phyloP scores from a whole-genome alignment of 345 rosid genomes.

The Salix caprea region DNA sequence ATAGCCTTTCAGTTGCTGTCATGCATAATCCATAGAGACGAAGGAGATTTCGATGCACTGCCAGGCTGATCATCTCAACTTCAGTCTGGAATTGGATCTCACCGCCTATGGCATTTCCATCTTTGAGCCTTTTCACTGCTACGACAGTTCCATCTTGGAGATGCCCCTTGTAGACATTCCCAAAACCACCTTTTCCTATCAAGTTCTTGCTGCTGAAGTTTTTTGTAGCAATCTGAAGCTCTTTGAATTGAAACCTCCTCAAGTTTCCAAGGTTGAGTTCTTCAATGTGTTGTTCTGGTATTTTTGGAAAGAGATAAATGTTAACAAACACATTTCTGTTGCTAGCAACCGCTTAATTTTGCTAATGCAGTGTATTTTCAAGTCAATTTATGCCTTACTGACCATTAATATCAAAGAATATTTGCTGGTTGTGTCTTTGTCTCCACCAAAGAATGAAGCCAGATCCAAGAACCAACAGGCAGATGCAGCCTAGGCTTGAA shows the following conservation, averaged over 20 bases:
- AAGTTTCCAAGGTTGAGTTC: constrained; percentile 77
- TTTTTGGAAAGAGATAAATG: constrained; percentile 7
- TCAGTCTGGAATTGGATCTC: constrained; percentile 88
- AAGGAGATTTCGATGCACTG: constrained; percentile 86
- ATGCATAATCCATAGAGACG: constrained; percentile 75
- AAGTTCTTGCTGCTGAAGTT: constrained; percentile 88
- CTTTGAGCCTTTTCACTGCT: constrained; percentile 81
- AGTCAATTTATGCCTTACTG: constrained; percentile 18
- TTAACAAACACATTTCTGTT: not conserved
- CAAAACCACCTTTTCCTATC: constrained; percentile 89
- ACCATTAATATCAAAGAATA: constrained; percentile 89
- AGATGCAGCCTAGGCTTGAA: constrained; percentile 58
- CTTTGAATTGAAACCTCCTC: constrained; percentile 79
- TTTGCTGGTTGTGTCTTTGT: constrained; percentile 69
- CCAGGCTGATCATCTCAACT: constrained; percentile 92
- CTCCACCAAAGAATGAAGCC: constrained; percentile 80
- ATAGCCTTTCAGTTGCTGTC: constrained; percentile 64
- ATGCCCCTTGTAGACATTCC: constrained; percentile 83
- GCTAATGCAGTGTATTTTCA: not conserved
- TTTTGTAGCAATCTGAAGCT: constrained; percentile 75
- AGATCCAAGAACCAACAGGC: constrained; percentile 53
- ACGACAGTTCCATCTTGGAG: constrained; percentile 72
- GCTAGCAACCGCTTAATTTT: not conserved
- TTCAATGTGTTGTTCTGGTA: constrained; percentile 60
- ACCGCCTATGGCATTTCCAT: constrained; percentile 63